Base-by-base conservation (phyloP, 176 grass and related monocot genomes). In the Musa beccarii region DNA sequence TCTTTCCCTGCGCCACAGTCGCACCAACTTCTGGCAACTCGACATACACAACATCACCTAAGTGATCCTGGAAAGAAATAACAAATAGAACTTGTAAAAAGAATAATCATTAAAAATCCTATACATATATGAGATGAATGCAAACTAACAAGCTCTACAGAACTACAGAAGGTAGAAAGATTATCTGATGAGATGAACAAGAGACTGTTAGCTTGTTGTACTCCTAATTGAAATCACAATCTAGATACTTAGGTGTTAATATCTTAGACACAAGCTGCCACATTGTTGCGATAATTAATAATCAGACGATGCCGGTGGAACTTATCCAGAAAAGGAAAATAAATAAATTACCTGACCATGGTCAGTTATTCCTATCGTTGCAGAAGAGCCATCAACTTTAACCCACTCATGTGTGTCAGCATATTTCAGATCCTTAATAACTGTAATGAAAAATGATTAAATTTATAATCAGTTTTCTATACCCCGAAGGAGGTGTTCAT, bases 21-120 rank as follows among this genome's bases (percentile, higher is more conserved):
- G 28, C 22, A 59, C 94, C 94, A 84, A 91, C 84, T 85, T 92
- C 93, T 70, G 94, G 94, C 62, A 97, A 77, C 73, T 97, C 94
- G 72, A 91, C 94, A 73, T 85, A 97, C 56, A 97, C 94, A 80
- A 97, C 94, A 82, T 97, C 94, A 55, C 94, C 94, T 77, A 97
- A 87, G 80, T 97, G 94, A 52, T 97, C 84, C 94, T 97, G 78
- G 43, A 70, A 70, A 51, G 68, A 70, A 51, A 70, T 25, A 70
- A 26, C 23, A 13, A 17, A 66, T 26, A 66, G 23, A 26, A 66
- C 23, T 66, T 66, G 8, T 26, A 3, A 4, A 66, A 66, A 28
- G 63, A 26, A 13, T 11, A 26, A 26, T 25, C 63, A 66, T 9
- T 66, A 25, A 10, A 66, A 11, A 24, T 26, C 11, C 23, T 26